These are phyloP conservation scores for Dactylonectria macrodidyma DNA, from an alignment of 2,329 filamentous ascomycete genomes.

Conservation along the genomic window DNA sequence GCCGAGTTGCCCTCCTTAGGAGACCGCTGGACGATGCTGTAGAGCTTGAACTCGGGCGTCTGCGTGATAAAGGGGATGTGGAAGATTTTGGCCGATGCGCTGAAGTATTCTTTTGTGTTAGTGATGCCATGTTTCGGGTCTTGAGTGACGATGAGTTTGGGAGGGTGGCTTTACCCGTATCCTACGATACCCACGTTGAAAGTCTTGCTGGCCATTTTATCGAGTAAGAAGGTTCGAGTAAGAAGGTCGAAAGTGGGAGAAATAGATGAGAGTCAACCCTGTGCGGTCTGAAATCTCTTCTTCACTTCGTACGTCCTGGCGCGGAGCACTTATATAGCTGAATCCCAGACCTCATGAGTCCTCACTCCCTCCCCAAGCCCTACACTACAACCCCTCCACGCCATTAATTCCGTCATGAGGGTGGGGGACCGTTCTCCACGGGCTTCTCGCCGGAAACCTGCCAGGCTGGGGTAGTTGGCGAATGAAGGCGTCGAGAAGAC, in stretches of 20 bases:
- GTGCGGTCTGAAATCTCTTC: background rate
- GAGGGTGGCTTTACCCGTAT: slow-evolving; percentile 60
- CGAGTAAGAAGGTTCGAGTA: background rate
- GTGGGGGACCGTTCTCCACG: slow-evolving; percentile 43
- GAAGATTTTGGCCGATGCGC: slow-evolving; percentile 81
- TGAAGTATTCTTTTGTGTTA: slow-evolving; percentile 46
- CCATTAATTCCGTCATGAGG: slow-evolving; percentile 43
- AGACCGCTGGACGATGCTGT: slow-evolving; percentile 82
- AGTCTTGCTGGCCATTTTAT: slow-evolving; percentile 54
- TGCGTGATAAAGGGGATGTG: slow-evolving; percentile 84
- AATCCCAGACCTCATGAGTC: background rate
- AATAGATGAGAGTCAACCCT: background rate
- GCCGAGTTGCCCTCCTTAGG: slow-evolving; percentile 77
- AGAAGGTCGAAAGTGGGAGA: background rate
- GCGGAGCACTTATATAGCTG: background rate
- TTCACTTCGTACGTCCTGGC: background rate
- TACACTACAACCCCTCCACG: slow-evolving; percentile 26
- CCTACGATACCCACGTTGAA: slow-evolving; percentile 68
- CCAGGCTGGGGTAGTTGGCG: slow-evolving; percentile 23
- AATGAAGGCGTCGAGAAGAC: slow-evolving; percentile 15
- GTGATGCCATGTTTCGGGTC: slow-evolving; percentile 3
- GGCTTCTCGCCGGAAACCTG: slow-evolving; percentile 34
- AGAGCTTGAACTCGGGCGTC: slow-evolving; percentile 75
- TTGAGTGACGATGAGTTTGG: slow-evolving; percentile 13
- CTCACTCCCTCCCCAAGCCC: background rate